Evolutionary conservation across 805 yeast genomes (phyloP).

Genomic region (Saturnispora serradocipensis): DNA sequence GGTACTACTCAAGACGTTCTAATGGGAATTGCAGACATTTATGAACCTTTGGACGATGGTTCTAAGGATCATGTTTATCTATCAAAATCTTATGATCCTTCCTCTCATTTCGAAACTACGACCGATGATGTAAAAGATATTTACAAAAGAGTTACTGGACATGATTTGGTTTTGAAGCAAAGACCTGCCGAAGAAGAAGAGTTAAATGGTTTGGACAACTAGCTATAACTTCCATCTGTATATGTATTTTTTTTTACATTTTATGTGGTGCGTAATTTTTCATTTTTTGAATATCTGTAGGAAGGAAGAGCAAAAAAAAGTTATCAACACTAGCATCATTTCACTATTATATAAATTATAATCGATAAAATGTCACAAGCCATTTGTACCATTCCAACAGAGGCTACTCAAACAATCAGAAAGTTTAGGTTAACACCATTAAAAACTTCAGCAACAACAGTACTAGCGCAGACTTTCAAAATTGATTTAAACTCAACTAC

Average conservation of each 20-base stretch:
- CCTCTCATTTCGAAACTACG: conserved; percentile 91
- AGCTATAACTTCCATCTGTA: background rate
- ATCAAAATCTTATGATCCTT: conserved; percentile 85
- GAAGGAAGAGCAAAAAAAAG: background rate
- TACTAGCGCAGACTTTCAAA: conserved; percentile 54
- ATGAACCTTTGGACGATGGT: conserved; percentile 83
- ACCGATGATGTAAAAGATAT: conserved; percentile 96
- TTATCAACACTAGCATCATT: background rate
- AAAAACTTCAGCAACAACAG: conserved; percentile 51
- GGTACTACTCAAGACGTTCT: conserved; percentile 75
- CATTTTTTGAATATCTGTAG: background rate
- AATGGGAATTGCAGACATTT: conserved; percentile 89
- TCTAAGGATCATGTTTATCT: conserved; percentile 66
- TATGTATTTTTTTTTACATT: background rate
- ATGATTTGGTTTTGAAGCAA: conserved; percentile 78
- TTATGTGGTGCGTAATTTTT: background rate
- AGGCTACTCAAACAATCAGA: conserved; percentile 48
- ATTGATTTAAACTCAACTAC: conserved; percentile 51
- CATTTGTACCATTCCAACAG: conserved; percentile 54
- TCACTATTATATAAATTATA: background rate
- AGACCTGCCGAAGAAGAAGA: conserved; percentile 59
- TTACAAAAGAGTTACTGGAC: conserved; percentile 85
- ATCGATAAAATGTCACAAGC: conserved; percentile 32
- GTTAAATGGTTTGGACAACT: conserved; percentile 26
- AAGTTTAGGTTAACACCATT: conserved; percentile 55